Conservation (phyloP, 2,329 filamentous ascomycete genomes). For the Curvularia sp. region DNA sequence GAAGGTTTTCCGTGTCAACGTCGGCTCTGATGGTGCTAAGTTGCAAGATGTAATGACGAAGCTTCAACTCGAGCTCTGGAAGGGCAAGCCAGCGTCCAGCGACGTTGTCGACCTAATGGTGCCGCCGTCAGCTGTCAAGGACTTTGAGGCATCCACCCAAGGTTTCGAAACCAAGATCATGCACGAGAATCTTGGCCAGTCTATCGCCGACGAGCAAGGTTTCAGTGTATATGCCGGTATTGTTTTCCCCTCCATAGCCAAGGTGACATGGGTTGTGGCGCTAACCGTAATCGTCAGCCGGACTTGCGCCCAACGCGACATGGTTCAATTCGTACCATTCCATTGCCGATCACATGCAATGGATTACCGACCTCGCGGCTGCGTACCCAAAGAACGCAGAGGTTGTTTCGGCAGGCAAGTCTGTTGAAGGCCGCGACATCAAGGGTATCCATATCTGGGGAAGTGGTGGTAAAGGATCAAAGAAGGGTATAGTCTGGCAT, state of each 20-base stretch:
- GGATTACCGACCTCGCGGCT: slow-evolving; percentile 45
- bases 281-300: slow-evolving; percentile 36
- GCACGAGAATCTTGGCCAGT: slow-evolving; percentile 49
- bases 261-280: slow-evolving; percentile 6
- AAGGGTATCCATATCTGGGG: slow-evolving; percentile 52
- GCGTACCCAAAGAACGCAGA: slow-evolving; percentile 48
- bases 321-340: slow-evolving; percentile 51
- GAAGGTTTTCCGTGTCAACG: slow-evolving; percentile 49
- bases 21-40: slow-evolving; percentile 37
- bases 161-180: slow-evolving; percentile 43
- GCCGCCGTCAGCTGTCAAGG: slow-evolving; percentile 39
- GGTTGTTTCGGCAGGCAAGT: slow-evolving; percentile 47
- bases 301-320: slow-evolving; percentile 38
- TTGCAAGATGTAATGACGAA: slow-evolving; percentile 42
- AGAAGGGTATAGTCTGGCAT: slow-evolving; percentile 50
- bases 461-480: slow-evolving; percentile 47
- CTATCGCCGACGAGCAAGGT: slow-evolving; percentile 42
- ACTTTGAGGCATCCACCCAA: slow-evolving; percentile 39
- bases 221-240: slow-evolving; percentile 46
- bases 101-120: slow-evolving; percentile 49
- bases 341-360: slow-evolving; percentile 46
- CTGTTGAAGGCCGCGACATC: slow-evolving; percentile 48
- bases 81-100: slow-evolving; percentile 43
- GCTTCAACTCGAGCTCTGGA: slow-evolving; percentile 45
- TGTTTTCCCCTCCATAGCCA: slow-evolving; percentile 9